A percentile compares a stretch with the other conserved stretches of the same genome.
Evolutionary conservation across 176 grass and related monocot species (phyloP).

Genomic region (Panicum miliaceum): DNA sequence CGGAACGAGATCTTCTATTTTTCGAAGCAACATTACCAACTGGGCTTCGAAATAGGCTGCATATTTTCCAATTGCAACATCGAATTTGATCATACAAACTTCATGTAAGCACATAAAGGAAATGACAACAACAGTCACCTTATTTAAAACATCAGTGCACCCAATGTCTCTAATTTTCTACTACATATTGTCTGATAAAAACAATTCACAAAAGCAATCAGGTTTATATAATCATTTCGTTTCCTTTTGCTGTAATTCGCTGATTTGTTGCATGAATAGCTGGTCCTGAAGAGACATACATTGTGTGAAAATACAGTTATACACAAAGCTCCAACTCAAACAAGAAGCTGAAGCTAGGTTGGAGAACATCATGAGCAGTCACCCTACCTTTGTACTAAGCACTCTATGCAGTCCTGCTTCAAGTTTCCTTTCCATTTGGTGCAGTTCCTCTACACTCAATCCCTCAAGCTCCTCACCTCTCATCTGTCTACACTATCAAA

Average conservation of each 20-base stretch:
- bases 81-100: background rate
- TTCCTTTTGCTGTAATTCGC: slow-evolving; percentile 74
- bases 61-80: slow-evolving; percentile 13
- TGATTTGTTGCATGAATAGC: slow-evolving; percentile 81
- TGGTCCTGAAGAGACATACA: slow-evolving; percentile 57
- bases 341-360: slow-evolving; percentile 16
- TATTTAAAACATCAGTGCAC: too few relatives aligned
- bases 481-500: slow-evolving; percentile 66
- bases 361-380: background rate
- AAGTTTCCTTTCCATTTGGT: slow-evolving; percentile 82
- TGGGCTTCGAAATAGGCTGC: background rate
- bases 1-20: background rate
- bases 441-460: slow-evolving; percentile 71
- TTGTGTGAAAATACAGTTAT: slow-evolving; percentile 21
- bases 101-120: background rate
- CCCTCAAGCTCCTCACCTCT: slow-evolving; percentile 88
- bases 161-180: too few relatives aligned
- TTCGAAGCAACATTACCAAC: background rate
- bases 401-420: slow-evolving; percentile 75
- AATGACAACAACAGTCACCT: too few relatives aligned
- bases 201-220: slow-evolving; percentile 2
- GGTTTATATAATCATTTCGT: slow-evolving; percentile 22
- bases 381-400: slow-evolving; percentile 77
- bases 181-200: background rate
- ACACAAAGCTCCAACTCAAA: background rate